These are phyloP conservation scores for Thermothielavioides terrestris DNA, from an alignment of 495 filamentous ascomycete genomes.

Conservation along the genomic window DNA sequence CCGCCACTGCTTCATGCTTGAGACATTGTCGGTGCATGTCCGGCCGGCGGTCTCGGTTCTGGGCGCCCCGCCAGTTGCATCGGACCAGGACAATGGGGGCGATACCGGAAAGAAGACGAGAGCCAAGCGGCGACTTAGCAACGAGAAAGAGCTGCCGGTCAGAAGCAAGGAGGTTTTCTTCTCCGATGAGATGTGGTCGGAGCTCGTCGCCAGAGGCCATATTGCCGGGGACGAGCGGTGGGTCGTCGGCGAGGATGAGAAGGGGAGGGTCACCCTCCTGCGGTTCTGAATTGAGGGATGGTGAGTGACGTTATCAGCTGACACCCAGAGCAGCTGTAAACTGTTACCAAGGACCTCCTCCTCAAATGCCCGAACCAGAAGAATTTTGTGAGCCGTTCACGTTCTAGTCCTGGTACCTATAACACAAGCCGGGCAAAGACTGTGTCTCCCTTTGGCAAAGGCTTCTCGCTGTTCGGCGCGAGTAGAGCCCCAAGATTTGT, in stretches of 20 bases:
- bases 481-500: too few species aligned
- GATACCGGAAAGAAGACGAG: background rate
- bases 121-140: background rate
- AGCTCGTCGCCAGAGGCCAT: conserved; percentile 47
- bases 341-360: too few species aligned
- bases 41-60: conserved; percentile 18
- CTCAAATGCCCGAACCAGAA: too few species aligned
- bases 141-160: conserved; percentile 10
- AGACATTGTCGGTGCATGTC: conserved; percentile 26
- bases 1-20: conserved; percentile 44
- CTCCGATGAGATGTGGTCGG: conserved; percentile 37
- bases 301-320: background rate
- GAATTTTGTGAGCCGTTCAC: too few species aligned
- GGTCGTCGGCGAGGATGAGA: conserved; percentile 50
- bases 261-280: conserved; percentile 46
- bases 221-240: conserved; percentile 56
- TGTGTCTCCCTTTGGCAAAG: too few species aligned
- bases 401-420: too few species aligned
- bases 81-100: background rate
- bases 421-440: too few species aligned
- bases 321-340: background rate
- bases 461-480: too few species aligned
- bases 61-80: background rate
- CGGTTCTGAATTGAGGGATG: conserved; percentile 32
- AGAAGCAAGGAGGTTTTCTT: conserved; percentile 31